These are phyloP conservation scores for Fusarium duplospermum DNA, from an alignment of 2,329 filamentous ascomycete genomes.

Conservation along the genomic window DNA sequence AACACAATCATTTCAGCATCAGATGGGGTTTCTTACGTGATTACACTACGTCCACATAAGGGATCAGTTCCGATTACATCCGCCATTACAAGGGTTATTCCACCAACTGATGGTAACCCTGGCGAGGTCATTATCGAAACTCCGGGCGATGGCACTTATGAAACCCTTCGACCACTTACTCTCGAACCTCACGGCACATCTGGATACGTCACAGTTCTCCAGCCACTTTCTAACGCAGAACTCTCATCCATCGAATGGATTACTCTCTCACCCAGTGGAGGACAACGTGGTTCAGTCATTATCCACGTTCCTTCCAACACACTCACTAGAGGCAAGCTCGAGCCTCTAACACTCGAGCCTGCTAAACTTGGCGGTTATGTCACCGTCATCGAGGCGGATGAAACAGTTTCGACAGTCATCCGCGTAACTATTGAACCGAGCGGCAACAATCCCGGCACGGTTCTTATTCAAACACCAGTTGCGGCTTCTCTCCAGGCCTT, in stretches of 20 bases:
- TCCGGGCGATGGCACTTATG: background rate
- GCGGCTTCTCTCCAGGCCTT: background rate
- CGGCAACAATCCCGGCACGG: conserved; percentile 23
- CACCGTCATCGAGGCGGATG: conserved; percentile 26
- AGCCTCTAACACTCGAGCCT: conserved; percentile 22
- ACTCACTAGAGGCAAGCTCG: background rate
- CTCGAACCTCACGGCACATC: conserved; percentile 16
- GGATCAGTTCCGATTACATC: conserved; percentile 26
- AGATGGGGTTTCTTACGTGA: conserved; percentile 27
- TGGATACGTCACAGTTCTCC: conserved; percentile 34
- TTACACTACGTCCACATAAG: conserved; percentile 35
- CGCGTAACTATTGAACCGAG: conserved; percentile 25
- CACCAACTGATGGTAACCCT: conserved; percentile 14
- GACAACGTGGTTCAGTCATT: conserved; percentile 31
- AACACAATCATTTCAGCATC: conserved; percentile 34
- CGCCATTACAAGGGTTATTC: conserved; percentile 28
- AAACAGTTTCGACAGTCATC: background rate
- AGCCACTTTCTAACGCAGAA: conserved; percentile 11
- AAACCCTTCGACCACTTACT: conserved; percentile 14
- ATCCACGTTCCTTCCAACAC: conserved; percentile 25
- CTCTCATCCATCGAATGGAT: conserved; percentile 4
- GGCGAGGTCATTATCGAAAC: conserved; percentile 40
- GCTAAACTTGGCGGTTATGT: conserved; percentile 20
- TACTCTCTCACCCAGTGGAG: conserved; percentile 31
- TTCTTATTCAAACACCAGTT: conserved; percentile 36